Evolutionary conservation across 169 alveolate genomes (phyloP).

Genomic region (Plasmodium inui): DNA sequence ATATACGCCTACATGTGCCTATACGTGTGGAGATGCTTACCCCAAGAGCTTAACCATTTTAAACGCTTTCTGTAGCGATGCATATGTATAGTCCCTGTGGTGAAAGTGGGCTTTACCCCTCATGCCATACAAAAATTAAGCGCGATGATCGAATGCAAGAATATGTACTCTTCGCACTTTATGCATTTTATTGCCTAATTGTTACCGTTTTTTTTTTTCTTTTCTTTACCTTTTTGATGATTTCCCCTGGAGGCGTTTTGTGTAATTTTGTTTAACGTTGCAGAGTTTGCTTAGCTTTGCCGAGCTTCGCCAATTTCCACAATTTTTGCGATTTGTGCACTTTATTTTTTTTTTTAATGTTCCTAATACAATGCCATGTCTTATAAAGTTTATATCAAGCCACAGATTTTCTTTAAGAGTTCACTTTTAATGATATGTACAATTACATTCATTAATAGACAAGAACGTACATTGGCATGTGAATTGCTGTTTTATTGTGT

Average conservation of each 20-base stretch:
- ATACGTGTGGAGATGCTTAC: background rate
- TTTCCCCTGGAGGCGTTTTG: background rate
- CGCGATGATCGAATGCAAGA: background rate
- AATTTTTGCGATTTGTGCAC: background rate
- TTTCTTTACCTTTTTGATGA: background rate
- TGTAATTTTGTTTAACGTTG: background rate
- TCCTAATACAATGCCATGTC: background rate
- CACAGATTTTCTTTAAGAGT: constrained; percentile 2
- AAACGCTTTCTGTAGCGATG: background rate
- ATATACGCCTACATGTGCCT: background rate
- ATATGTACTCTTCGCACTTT: background rate
- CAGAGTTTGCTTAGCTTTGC: background rate
- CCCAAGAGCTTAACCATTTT: background rate
- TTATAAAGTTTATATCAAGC: background rate
- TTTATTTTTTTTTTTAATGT: background rate
- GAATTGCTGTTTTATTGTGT: background rate
- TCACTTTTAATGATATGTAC: background rate
- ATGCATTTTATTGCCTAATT: background rate
- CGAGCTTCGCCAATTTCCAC: background rate
- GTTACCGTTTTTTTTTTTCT: background rate
- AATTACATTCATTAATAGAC: background rate
- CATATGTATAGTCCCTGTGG: background rate
- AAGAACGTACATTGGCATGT: background rate
- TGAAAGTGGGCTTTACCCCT: background rate
- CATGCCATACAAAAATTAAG: background rate